Evolutionary conservation across 2,329 filamentous ascomycete genomes (phyloP).

Genomic region (Alternaria gaisen): DNA sequence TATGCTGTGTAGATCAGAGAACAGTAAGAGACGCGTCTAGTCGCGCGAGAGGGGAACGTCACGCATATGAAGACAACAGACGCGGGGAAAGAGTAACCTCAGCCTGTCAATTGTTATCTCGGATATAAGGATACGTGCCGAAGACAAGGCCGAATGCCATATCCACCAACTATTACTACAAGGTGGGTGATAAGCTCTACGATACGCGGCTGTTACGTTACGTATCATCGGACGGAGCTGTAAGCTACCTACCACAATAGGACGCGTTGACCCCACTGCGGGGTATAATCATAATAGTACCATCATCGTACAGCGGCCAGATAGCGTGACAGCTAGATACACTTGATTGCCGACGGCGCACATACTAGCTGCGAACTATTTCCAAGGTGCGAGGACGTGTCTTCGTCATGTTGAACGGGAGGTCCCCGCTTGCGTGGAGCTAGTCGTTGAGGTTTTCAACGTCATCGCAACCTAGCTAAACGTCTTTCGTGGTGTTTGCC

Average conservation of each 20-base stretch:
- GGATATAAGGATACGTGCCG: slow-evolving; percentile 25
- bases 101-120: slow-evolving; percentile 31
- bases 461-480: slow-evolving; percentile 34
- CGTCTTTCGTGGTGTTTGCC: slow-evolving; percentile 47
- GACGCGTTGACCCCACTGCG: slow-evolving; percentile 44
- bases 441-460: neutral
- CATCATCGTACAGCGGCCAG: slow-evolving; percentile 36
- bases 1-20: neutral
- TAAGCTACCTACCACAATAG: slow-evolving; percentile 33
- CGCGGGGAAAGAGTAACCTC: slow-evolving; percentile 26
- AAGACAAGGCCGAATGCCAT: slow-evolving; percentile 17
- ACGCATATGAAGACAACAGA: slow-evolving; percentile 23
- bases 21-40: neutral
- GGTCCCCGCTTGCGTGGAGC: neutral
- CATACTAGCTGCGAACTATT: slow-evolving; percentile 7
- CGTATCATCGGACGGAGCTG: slow-evolving; percentile 39
- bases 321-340: slow-evolving; percentile 8
- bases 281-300: slow-evolving; percentile 31
- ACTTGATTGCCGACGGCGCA: slow-evolving; percentile 15
- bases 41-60: slow-evolving; percentile 9
- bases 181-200: slow-evolving; percentile 46
- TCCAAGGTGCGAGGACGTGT: neutral
- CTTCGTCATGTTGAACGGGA: slow-evolving; percentile 3
- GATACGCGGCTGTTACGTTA: slow-evolving; percentile 48
- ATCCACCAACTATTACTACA: slow-evolving; percentile 22